These are phyloP conservation scores for Diaporthe batatas DNA, from an alignment of 2,329 filamentous ascomycete species.

Conservation along the genomic window DNA sequence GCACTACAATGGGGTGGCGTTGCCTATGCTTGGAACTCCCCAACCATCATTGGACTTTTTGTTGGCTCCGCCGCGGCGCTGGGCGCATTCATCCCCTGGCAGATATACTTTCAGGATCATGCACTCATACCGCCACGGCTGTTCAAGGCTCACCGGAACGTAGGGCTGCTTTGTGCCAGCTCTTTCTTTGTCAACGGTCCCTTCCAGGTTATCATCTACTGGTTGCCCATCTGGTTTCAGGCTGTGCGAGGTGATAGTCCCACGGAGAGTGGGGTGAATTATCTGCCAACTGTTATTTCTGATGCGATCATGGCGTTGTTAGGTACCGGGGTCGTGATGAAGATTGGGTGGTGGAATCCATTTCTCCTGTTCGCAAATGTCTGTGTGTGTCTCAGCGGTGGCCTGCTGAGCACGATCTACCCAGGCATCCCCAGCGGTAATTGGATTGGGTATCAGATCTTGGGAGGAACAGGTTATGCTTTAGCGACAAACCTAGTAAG, in stretches of 20 bases:
- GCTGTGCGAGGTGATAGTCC: conserved; percentile 56
- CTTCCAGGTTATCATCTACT: conserved; percentile 61
- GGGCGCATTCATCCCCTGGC: conserved; percentile 49
- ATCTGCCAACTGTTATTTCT: conserved; percentile 54
- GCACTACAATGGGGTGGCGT: conserved; percentile 59
- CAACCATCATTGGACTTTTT: conserved; percentile 53
- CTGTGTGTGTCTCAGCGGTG: conserved; percentile 53
- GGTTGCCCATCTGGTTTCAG: conserved; percentile 66
- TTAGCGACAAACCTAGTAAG: conserved; percentile 44
- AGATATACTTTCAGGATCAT: conserved; percentile 56
- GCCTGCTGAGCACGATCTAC: conserved; percentile 54
- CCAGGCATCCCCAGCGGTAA: conserved; percentile 48
- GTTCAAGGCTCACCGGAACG: conserved; percentile 59
- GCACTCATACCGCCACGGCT: conserved; percentile 65
- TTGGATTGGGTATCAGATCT: conserved; percentile 63
- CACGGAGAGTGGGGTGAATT: conserved; percentile 55
- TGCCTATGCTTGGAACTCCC: conserved; percentile 52
- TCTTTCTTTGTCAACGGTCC: conserved; percentile 58
- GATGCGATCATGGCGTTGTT: conserved; percentile 51
- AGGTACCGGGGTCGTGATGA: conserved; percentile 50
- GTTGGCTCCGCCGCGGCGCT: conserved; percentile 46
- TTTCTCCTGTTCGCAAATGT: conserved; percentile 50
- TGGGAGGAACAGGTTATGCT: conserved; percentile 61
- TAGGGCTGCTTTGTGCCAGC: conserved; percentile 55
- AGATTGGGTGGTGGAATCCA: conserved; percentile 50